phyloP scores from a whole-genome alignment of 225 moss, liverwort and hornwort genomes.

The Bryum argenteum region DNA sequence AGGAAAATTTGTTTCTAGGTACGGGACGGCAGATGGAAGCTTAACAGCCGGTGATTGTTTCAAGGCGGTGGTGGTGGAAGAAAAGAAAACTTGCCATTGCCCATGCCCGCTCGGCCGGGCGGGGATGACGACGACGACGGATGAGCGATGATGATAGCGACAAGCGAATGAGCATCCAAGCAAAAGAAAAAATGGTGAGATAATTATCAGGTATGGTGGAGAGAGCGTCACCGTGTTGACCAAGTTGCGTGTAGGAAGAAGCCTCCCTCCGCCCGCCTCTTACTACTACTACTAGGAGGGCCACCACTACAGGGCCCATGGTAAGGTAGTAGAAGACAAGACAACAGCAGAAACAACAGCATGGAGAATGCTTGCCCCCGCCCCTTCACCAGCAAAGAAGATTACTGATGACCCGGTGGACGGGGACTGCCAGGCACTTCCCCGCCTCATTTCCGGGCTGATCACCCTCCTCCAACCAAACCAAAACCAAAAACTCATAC shows the following conservation, averaged over 20 bases:
- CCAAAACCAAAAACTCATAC: no score
- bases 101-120: conserved; percentile 23
- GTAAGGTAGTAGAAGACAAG: not conserved
- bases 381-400: not conserved
- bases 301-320: conserved; percentile 4
- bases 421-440: not conserved
- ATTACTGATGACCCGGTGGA: not conserved
- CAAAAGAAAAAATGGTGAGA: conserved; percentile 26
- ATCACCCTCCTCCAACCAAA: conserved; percentile 13
- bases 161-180: conserved; percentile 29
- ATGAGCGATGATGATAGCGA: conserved; percentile 21
- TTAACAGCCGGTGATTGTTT: conserved; percentile 16
- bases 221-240: conserved; percentile 48
- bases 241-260: conserved; percentile 46
- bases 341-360: not conserved
- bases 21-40: conserved; percentile 10
- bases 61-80: conserved; percentile 6
- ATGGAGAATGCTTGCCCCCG: not conserved
- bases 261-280: not conserved
- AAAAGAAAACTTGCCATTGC: conserved; percentile 10
- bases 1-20: not conserved
- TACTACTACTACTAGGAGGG: not conserved
- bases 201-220: conserved; percentile 39
- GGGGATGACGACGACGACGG: conserved; percentile 25
- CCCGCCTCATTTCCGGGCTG: not conserved